phyloP scores from a whole-genome alignment of 2,329 filamentous ascomycete species.

The Aspergillus amoenus region DNA sequence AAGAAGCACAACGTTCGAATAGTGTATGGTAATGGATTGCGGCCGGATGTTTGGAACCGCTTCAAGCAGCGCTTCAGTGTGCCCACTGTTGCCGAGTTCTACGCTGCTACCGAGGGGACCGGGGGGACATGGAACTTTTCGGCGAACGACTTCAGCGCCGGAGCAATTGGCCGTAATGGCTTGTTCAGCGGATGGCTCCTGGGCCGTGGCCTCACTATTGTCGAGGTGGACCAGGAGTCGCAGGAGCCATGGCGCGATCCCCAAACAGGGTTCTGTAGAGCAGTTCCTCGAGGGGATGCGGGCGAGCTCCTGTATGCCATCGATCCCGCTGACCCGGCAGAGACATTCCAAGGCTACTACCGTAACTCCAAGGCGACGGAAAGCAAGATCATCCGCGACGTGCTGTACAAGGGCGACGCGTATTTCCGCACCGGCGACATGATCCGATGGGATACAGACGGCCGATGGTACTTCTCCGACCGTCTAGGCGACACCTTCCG shows the following conservation, averaged over 20 bases:
- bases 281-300: slow-evolving; percentile 58
- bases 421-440: slow-evolving; percentile 87
- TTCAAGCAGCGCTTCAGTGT: slow-evolving; percentile 82
- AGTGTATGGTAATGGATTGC: slow-evolving; percentile 81
- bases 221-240: slow-evolving; percentile 69
- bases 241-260: slow-evolving; percentile 68
- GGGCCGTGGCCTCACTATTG: slow-evolving; percentile 54
- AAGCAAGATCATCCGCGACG: slow-evolving; percentile 71
- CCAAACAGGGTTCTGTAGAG: slow-evolving; percentile 66
- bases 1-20: slow-evolving; percentile 69
- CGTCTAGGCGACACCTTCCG: slow-evolving; percentile 55
- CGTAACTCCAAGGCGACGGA: slow-evolving; percentile 69
- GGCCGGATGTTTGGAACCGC: slow-evolving; percentile 79
- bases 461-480: slow-evolving; percentile 76
- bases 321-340: slow-evolving; percentile 61
- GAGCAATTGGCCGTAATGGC: slow-evolving; percentile 75
- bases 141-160: slow-evolving; percentile 69
- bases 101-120: slow-evolving; percentile 73
- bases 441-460: slow-evolving; percentile 67
- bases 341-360: slow-evolving; percentile 79
- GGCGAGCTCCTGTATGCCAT: slow-evolving; percentile 76
- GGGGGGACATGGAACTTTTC: slow-evolving; percentile 71
- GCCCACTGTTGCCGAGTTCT: slow-evolving; percentile 74
- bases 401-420: slow-evolving; percentile 72
- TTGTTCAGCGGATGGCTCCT: slow-evolving; percentile 58